Conservation (phyloP, 2,329 filamentous ascomycete genomes). For the Pseudocercospora macadamiae region DNA sequence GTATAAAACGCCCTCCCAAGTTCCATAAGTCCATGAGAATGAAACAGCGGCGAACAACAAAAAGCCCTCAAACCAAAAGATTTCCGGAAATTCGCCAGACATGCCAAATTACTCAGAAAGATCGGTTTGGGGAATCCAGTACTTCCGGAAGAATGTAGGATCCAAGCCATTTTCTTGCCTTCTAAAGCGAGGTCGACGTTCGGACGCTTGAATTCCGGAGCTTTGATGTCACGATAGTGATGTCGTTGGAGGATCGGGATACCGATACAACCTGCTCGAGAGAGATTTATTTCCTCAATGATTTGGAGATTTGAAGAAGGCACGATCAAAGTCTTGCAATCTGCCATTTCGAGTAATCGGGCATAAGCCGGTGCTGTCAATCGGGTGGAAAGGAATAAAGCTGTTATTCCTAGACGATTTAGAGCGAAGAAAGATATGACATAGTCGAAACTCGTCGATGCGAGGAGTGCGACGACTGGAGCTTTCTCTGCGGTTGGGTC, state of each 20-base stretch:
- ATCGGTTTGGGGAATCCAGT: conserved; percentile 41
- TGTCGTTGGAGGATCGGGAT: conserved; percentile 30
- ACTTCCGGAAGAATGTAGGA: conserved; percentile 43
- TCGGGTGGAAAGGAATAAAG: conserved; percentile 58
- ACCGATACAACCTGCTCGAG: conserved; percentile 37
- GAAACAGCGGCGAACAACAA: conserved; percentile 61
- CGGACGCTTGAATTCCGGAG: conserved; percentile 18
- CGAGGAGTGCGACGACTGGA: conserved; percentile 54
- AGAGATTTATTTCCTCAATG: conserved; percentile 35
- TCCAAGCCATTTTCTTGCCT: conserved; percentile 44
- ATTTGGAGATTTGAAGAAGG: conserved; percentile 30
- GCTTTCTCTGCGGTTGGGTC: conserved; percentile 29
- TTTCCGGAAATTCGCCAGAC: conserved; percentile 53
- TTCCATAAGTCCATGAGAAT: conserved; percentile 61
- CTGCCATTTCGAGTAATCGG: conserved; percentile 50
- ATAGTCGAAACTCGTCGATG: conserved; percentile 58
- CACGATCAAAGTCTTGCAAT: conserved; percentile 36
- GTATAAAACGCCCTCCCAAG: conserved; percentile 58
- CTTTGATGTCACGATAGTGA: conserved; percentile 27
- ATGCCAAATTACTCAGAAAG: conserved; percentile 58
- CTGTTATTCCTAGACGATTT: conserved; percentile 58
- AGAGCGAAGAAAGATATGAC: conserved; percentile 59
- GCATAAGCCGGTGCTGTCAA: conserved; percentile 56
- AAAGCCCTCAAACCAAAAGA: conserved; percentile 55
- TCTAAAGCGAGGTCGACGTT: conserved; percentile 30